These are phyloP conservation scores for Lepidium aucheri DNA, from an alignment of 345 rosid species.

Conservation along the genomic window DNA sequence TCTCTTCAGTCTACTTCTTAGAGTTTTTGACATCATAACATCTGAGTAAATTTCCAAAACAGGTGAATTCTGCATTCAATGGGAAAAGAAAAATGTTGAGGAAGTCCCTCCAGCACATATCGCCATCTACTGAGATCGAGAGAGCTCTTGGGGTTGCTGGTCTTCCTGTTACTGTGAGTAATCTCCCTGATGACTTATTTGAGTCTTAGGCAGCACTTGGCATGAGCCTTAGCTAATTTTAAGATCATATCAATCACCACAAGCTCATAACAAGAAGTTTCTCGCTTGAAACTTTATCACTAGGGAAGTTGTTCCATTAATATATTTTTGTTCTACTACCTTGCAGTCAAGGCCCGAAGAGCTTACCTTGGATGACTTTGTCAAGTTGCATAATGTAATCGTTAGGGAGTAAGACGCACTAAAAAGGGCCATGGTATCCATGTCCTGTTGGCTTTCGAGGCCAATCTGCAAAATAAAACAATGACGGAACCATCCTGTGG, in stretches of 20 bases:
- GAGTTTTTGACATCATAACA: not conserved
- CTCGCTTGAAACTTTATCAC: not conserved
- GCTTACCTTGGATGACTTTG: constrained; percentile 77
- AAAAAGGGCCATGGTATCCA: constrained; percentile 1
- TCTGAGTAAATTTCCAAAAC: constrained; percentile 7
- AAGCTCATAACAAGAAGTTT: not conserved
- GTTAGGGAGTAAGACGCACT: constrained; percentile 11
- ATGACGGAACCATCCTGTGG: not conserved
- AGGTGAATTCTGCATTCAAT: constrained; percentile 90
- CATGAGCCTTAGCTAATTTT: not conserved
- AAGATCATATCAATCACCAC: not conserved
- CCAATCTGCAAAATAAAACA: not conserved
- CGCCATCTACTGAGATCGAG: constrained; percentile 60
- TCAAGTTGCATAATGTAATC: constrained; percentile 67
- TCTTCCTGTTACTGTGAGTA: constrained; percentile 59
- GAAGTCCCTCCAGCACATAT: constrained; percentile 66
- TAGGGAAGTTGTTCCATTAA: not conserved
- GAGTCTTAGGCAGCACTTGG: not conserved
- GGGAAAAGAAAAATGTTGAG: constrained; percentile 86
- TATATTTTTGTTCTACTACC: not conserved
- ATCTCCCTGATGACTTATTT: not conserved
- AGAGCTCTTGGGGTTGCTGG: constrained; percentile 58
- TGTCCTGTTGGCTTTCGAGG: constrained; percentile 1
- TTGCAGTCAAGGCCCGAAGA: constrained; percentile 95
- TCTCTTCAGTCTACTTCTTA: not conserved